Evolutionary conservation across 2,329 filamentous ascomycete genomes (phyloP).

Genomic region (Aspergillus candidus): DNA sequence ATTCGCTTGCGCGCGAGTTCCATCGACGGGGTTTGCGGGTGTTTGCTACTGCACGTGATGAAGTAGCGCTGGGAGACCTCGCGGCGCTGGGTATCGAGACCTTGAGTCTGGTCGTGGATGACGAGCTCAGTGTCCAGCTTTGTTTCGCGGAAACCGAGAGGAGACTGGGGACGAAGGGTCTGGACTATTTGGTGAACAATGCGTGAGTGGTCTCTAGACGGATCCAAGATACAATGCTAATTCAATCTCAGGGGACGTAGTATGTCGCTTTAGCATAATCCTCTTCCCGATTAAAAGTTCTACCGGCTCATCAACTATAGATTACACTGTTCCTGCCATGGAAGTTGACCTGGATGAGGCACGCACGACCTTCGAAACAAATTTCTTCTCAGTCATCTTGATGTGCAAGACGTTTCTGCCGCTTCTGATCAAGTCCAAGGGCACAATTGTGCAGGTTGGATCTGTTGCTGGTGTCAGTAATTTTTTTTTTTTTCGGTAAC

Average conservation of each 20-base stretch:
- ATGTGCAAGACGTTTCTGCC: conserved; percentile 54
- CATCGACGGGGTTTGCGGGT: conserved; percentile 49
- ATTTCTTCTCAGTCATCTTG: conserved; percentile 53
- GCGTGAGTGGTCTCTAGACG: conserved; percentile 31
- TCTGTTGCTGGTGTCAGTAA: conserved; percentile 37
- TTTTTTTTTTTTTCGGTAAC: no score
- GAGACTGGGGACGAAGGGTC: conserved; percentile 41
- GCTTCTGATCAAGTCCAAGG: conserved; percentile 43
- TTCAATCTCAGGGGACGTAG: conserved; percentile 22
- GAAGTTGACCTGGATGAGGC: conserved; percentile 48
- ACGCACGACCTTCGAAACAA: conserved; percentile 46
- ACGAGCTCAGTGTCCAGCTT: conserved; percentile 42
- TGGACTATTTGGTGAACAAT: conserved; percentile 57
- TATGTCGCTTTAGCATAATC: conserved; percentile 13
- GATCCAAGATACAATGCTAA: conserved; percentile 7
- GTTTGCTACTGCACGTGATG: conserved; percentile 52
- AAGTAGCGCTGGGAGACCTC: conserved; percentile 45
- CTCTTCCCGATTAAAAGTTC: not conserved
- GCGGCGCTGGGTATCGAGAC: conserved; percentile 49
- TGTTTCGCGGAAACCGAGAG: conserved; percentile 44
- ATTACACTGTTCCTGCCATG: conserved; percentile 54
- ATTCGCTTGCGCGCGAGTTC: conserved; percentile 54
- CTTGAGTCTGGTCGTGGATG: conserved; percentile 49
- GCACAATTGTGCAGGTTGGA: conserved; percentile 42
- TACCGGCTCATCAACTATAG: conserved; percentile 17